Conservation (phyloP, 306 rosid genomes). For the Prunus campanulata region DNA sequence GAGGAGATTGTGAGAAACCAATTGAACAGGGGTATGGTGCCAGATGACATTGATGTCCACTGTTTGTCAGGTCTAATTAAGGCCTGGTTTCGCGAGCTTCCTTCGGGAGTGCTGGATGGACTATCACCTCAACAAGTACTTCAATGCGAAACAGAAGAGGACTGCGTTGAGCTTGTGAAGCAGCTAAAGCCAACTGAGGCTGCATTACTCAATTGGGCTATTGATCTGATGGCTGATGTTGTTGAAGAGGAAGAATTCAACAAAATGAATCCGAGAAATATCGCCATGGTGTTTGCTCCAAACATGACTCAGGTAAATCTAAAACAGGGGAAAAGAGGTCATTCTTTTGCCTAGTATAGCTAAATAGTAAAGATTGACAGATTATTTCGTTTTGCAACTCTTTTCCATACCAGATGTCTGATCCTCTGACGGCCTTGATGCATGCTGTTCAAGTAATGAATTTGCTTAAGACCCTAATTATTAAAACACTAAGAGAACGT, state of each 20-base stretch:
- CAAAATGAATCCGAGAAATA: conserved; percentile 93
- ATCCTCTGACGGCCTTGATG: conserved; percentile 97
- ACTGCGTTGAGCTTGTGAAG: conserved; percentile 73
- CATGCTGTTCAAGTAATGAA: conserved; percentile 99
- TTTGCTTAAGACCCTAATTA: conserved; percentile 80
- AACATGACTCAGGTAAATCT: conserved; percentile 85
- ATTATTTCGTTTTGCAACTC: not conserved
- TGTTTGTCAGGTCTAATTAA: conserved; percentile 87
- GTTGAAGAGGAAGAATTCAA: conserved; percentile 82
- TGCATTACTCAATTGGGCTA: conserved; percentile 86
- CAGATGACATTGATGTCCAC: conserved; percentile 85
- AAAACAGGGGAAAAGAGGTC: not conserved
- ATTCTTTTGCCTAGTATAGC: not conserved
- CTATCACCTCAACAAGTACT: conserved; percentile 96
- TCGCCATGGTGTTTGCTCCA: conserved; percentile 98
- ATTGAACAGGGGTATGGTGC: conserved; percentile 79
- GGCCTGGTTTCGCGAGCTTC: conserved; percentile 98
- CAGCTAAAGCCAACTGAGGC: conserved; percentile 77
- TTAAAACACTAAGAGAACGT: conserved; percentile 67
- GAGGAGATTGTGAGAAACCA: conserved; percentile 86
- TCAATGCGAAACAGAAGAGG: conserved; percentile 86
- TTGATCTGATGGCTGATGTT: conserved; percentile 97
- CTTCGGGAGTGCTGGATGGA: conserved; percentile 89
- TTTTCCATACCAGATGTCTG: conserved; percentile 69
- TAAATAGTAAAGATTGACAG: not conserved